phyloP scores from a whole-genome alignment of 805 yeast species.

The Wickerhamomyces chambardii region DNA sequence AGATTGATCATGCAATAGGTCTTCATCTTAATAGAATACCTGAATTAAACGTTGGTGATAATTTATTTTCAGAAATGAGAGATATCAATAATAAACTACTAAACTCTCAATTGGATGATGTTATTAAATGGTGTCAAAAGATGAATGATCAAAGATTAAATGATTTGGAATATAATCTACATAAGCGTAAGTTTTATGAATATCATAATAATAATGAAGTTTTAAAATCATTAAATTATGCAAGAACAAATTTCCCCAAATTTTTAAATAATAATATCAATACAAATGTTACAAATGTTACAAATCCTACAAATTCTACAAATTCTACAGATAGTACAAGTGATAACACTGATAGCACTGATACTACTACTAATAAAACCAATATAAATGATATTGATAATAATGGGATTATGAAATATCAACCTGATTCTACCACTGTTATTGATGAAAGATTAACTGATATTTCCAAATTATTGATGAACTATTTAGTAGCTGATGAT shows the following conservation, averaged over 20 bases:
- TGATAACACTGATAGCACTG: too few relatives aligned
- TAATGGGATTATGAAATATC: too few relatives aligned
- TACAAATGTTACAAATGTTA: too few relatives aligned
- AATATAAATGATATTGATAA: too few relatives aligned
- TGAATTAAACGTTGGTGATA: slow-evolving; percentile 26
- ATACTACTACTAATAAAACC: too few relatives aligned
- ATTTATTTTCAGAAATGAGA: slow-evolving; percentile 32
- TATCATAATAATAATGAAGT: slow-evolving; percentile 15
- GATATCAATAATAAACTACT: slow-evolving; percentile 28
- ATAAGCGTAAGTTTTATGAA: slow-evolving; percentile 30
- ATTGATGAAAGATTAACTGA: slow-evolving; percentile 21
- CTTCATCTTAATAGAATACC: slow-evolving; percentile 39
- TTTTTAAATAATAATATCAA: too few relatives aligned
- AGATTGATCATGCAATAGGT: slow-evolving; percentile 33
- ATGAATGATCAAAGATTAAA: slow-evolving; percentile 24
- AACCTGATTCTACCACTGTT: slow-evolving; percentile 20
- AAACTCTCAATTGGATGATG: slow-evolving; percentile 28
- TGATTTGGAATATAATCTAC: slow-evolving; percentile 35
- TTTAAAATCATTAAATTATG: slow-evolving; percentile 32
- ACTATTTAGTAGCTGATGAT: slow-evolving; percentile 16
- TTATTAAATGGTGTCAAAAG: slow-evolving; percentile 38
- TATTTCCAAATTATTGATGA: slow-evolving; percentile 35
- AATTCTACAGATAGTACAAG: too few relatives aligned
- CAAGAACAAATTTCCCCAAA: slow-evolving; percentile 27
- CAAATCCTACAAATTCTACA: too few relatives aligned